Conservation (phyloP, 345 rosid species). For the Eutrema yunnanense region DNA sequence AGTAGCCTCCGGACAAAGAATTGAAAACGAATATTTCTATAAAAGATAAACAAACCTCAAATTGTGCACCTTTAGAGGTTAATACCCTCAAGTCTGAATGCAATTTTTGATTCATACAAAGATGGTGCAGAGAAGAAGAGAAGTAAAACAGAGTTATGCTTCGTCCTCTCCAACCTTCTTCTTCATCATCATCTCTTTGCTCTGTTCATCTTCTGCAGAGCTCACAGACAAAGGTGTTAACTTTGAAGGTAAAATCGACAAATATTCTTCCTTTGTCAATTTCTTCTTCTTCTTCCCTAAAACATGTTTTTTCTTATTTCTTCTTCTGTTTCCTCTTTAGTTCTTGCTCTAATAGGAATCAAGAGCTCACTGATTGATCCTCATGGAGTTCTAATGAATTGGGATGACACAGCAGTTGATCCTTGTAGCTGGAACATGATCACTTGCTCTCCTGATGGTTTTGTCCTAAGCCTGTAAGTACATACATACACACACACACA, state of each 20-base stretch:
- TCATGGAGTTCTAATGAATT: constrained; percentile 49
- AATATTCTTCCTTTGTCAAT: not conserved
- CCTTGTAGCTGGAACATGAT: constrained; percentile 87
- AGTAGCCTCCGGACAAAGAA: constrained; percentile 4
- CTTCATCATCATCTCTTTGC: not conserved
- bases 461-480: constrained; percentile 68
- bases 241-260: constrained; percentile 59
- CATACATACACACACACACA: not conserved
- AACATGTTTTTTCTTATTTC: not conserved
- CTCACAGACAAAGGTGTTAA: constrained; percentile 80
- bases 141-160: not conserved
- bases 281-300: not conserved
- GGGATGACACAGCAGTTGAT: constrained; percentile 80
- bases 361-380: constrained; percentile 52
- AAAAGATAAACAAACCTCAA: not conserved
- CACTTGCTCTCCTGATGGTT: constrained; percentile 59
- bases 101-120: constrained; percentile 14
- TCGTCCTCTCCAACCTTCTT: constrained; percentile 31
- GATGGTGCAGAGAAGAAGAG: constrained; percentile 34
- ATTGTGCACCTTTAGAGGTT: not conserved
- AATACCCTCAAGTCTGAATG: not conserved
- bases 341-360: constrained; percentile 69
- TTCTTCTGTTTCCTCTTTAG: constrained; percentile 31
- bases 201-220: constrained; percentile 46
- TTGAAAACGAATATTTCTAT: not conserved